Evolutionary conservation across 352 stramenopile genomes (phyloP).

Genomic region (Stramenopiles sp.): DNA sequence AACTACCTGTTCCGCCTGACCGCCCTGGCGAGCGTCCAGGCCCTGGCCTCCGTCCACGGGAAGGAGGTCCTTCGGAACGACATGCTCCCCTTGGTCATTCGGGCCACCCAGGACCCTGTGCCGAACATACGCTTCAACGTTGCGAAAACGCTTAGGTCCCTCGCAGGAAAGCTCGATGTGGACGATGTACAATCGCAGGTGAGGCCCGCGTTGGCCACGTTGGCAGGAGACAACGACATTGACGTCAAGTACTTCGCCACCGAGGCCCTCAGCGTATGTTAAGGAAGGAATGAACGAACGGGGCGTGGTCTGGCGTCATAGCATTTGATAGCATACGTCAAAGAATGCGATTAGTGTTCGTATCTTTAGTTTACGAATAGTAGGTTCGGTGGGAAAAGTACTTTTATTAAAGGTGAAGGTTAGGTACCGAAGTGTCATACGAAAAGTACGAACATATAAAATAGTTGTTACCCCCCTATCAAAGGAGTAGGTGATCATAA

Average conservation of each 20-base stretch:
- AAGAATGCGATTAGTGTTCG: too few relatives aligned
- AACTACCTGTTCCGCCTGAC: constrained; percentile 84
- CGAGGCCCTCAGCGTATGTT: not conserved
- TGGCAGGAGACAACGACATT: not conserved
- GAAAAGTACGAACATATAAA: too few relatives aligned
- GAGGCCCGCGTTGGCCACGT: not conserved
- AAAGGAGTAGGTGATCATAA: too few relatives aligned
- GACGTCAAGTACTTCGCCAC: not conserved
- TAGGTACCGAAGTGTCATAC: too few relatives aligned
- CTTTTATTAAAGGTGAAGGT: too few relatives aligned
- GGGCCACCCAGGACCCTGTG: constrained; percentile 62
- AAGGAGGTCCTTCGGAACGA: constrained; percentile 48
- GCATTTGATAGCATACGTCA: too few relatives aligned
- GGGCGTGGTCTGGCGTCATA: too few relatives aligned
- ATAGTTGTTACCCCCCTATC: too few relatives aligned
- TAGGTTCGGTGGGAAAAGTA: too few relatives aligned
- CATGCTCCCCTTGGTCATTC: constrained; percentile 67
- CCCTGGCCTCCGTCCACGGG: constrained; percentile 32
- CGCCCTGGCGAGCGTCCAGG: constrained; percentile 59
- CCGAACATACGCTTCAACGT: constrained; percentile 98
- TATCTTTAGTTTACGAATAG: too few relatives aligned
- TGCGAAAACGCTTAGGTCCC: constrained; percentile 72
- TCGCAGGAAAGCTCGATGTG: constrained; percentile 26
- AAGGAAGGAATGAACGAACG: too few relatives aligned
- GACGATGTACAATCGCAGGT: not conserved